Base-by-base conservation (phyloP, 805 yeast species). In the Candida verbasci region DNA sequence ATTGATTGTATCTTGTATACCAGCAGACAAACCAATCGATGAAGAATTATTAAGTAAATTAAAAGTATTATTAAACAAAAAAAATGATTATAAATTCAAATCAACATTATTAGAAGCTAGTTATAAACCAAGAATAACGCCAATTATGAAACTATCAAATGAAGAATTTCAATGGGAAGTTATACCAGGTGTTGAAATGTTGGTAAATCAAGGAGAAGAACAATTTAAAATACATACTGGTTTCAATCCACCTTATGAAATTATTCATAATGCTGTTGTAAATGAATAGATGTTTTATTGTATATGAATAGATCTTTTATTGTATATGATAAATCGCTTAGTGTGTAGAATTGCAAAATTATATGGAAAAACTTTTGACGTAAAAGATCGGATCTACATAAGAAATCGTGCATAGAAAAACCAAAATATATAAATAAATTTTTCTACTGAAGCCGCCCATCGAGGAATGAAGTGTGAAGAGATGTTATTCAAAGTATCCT, bases 141-240 rank as follows among this genome's bases (percentile, higher is more conserved):
- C 94, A 15, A 67, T 91, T 27, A 89, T 93, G 96, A 67, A 68
- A 48, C 54, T 84, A 17, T 96, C 97, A 6, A 55, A 55, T 20
- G 75, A 72, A 21, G 67, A 74, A 47, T 72, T 59, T 43, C 72
- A 74, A 6, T 87, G 96, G 95, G 70, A 68, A n/a, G 82, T 81
- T n/a, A 73, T 91, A 46, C 84, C 89, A 7, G 99, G 99, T 9
- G 78, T 83, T 24, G 86, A 88, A 52, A 85, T 94, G 93, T 72
- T 93, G 45, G 88, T 89, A 12, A 80, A 85, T 60, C 98, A 93
- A 63, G 99, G 97, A 32, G 80, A 85, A 34, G 86, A 75, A 45
- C 98, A 93, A 63, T 88, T 89, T 56, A 64, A 72, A 44, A 60
- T 77, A 39, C 91, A 94, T 82, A 86, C 84, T 9, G 82, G 83